Conservation (phyloP, 2,329 filamentous ascomycete species). For the Pseudogymnoascus sp. region DNA sequence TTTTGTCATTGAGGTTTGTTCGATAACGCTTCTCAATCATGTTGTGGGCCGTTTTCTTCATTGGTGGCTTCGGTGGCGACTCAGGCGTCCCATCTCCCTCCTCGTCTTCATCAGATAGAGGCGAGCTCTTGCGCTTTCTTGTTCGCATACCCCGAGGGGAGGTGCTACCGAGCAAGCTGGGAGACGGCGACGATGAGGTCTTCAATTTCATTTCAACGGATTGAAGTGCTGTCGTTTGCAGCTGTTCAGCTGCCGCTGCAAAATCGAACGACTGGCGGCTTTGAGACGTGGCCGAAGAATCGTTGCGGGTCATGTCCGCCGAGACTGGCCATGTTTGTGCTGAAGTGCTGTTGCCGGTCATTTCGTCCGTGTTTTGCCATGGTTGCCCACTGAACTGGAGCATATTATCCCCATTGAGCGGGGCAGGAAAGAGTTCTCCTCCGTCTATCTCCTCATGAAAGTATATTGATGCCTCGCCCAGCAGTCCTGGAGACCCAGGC, state of each 20-base stretch:
- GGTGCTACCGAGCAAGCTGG: not conserved
- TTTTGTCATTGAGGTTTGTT: constrained; percentile 78
- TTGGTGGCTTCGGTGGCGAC: constrained; percentile 31
- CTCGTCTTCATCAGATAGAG: not conserved
- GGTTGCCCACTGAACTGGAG: not conserved
- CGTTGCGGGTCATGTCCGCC: not conserved
- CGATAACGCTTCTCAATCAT: constrained; percentile 82
- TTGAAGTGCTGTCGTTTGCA: not conserved
- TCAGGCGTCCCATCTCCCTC: not conserved
- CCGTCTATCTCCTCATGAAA: not conserved
- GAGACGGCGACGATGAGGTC: not conserved
- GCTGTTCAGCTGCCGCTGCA: not conserved
- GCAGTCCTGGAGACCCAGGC: not conserved
- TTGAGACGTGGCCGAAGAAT: not conserved
- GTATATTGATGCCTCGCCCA: not conserved
- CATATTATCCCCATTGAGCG: not conserved
- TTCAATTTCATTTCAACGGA: not conserved
- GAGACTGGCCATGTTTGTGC: not conserved
- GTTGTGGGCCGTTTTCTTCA: constrained; percentile 76
- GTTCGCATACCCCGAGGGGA: not conserved
- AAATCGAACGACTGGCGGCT: no score
- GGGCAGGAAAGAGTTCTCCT: not conserved
- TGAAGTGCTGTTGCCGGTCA: not conserved
- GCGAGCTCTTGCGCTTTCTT: not conserved
- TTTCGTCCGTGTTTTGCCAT: not conserved